phyloP scores from a whole-genome alignment of 202 grass and related monocot species.

The Schoenoplectus tabernaemontani region DNA sequence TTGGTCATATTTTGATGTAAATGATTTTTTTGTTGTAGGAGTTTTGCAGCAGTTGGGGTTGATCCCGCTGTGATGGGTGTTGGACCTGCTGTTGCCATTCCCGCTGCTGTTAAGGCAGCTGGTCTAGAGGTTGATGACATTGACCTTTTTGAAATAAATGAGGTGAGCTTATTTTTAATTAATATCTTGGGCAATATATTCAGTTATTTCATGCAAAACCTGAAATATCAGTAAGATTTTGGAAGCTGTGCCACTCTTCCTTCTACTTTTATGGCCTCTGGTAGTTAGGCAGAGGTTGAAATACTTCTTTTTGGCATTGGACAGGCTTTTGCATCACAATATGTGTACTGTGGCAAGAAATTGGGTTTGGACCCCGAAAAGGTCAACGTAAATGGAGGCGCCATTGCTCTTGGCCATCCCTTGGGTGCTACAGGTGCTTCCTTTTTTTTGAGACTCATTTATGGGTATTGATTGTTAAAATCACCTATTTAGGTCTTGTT shows the following conservation, averaged over 20 bases:
- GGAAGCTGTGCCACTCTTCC: not conserved
- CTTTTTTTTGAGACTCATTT: slow-evolving; percentile 9
- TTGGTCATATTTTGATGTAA: not conserved
- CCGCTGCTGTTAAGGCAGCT: slow-evolving; percentile 76
- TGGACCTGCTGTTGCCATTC: slow-evolving; percentile 93
- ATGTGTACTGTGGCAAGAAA: slow-evolving; percentile 77
- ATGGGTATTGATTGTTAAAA: not conserved
- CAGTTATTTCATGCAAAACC: not conserved
- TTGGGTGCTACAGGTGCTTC: slow-evolving; percentile 82
- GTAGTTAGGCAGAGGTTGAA: not conserved
- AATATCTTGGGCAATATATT: not conserved
- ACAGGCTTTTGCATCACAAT: slow-evolving; percentile 97
- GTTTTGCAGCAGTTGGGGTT: slow-evolving; percentile 83
- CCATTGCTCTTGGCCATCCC: slow-evolving; percentile 91
- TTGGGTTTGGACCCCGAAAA: slow-evolving; percentile 70
- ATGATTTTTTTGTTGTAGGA: slow-evolving; percentile 34
- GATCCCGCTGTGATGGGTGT: slow-evolving; percentile 97
- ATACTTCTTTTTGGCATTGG: not conserved
- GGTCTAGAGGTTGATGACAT: slow-evolving; percentile 63
- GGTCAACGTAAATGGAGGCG: slow-evolving; percentile 94
- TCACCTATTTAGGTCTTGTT: not conserved
- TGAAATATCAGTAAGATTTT: not conserved
- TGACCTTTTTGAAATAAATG: slow-evolving; percentile 88
- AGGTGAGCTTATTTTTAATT: slow-evolving; percentile 38
- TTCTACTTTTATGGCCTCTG: not conserved